Evolutionary conservation across 768 basidiomycete genomes (phyloP), one percentile per base, ranked within the genome.

Genomic region (Daedalea quercina): DNA sequence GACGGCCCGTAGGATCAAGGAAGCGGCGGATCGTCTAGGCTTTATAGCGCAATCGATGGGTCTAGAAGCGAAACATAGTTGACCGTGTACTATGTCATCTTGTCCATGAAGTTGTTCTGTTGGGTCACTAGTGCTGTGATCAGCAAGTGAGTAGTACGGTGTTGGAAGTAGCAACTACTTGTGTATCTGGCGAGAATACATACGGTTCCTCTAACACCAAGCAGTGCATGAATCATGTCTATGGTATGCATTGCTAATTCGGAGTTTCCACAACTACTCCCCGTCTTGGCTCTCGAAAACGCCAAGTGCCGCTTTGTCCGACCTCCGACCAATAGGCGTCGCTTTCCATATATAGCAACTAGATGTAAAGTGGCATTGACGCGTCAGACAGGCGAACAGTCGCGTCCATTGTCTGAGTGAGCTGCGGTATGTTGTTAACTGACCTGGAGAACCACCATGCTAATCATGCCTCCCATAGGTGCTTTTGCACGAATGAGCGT

Each of bases 11-110:
- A 88, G 86, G 58, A 87, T 92, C 52, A 76, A 82, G 63, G 87
- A 90, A 58, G 78, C 81, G 3, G 82, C 83, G 1, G 90, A 89
- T 61, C 87, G 84, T 66, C 89, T 81, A 76, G 80, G 84, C 46
- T 90, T 90, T 60, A 83, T 82, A 25, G 83, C 79, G 9, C 82
- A 87, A 60, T 76, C 79, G 9, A 65, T 89, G 33, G 85, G 84
- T 34, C 67, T 77, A 28, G 69, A 69, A 48, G 51, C 50, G 3
- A 55, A 49, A 44, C 46, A 37, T 23, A 51, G 51, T 33, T 53
- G 35, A 50, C 11, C 8, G 35, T 40, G 20, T 11, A 20, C 48
- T 12, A n/a, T n/a, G n/a, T n/a, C 15, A 20, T 35, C 34, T 49
- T 49, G n/a, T 17, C 48, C 4, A 6, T 17, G 37, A 15, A 17